Evolutionary conservation across 495 filamentous ascomycete species (phyloP), one percentile per base, ranked within the genome.

Genomic region (Penicillium angulare): DNA sequence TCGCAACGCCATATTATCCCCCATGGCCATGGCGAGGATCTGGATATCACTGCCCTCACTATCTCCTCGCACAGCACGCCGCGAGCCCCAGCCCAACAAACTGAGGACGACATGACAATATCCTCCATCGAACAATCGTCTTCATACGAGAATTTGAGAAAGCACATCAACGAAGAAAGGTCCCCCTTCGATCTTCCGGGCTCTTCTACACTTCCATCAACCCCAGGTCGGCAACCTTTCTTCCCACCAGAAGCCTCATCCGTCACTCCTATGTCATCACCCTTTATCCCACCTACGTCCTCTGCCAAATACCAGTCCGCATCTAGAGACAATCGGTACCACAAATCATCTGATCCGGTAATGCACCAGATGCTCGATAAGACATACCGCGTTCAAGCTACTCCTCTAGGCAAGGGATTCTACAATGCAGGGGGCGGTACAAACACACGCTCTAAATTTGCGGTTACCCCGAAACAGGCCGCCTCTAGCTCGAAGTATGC

Each of bases 361-460:
- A 75, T 98, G 9, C 93, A 98, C 64, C 86, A 86, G 50, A 76
- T 97, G 29, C 82, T 90, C 7, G 89, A 97, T 72, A 96, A 93
- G 64, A 97, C 87, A 35, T 98, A 95, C 68, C 88, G 95, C 23
- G 72, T 98, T 1, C 87, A 90, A 72, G 91, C 93, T 10, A 98
- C 93, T 7, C 95, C 93, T 0, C 84, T 89, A 43, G 87, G 75
- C 49, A 78, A 68, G 57, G 56, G 62, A 43, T 68, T 59, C 47
- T 47, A 46, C 38, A 60, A 63, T 33, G 39, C 42, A 5, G 53
- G 47, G n/a, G 41, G 49, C 1, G 62, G 59, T n/a, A 43, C 62
- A 7, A 57, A 50, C 59, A 50, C 60, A 15, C 63, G 60, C 18
- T 66, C 73, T 41, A 72, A 70, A 23, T 71, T 73, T 59, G 52